A percentile compares a stretch with the other conserved stretches of the same genome.
Evolutionary conservation across 2,329 filamentous ascomycete genomes (phyloP).

Genomic region (Harringtonia aguacate): DNA sequence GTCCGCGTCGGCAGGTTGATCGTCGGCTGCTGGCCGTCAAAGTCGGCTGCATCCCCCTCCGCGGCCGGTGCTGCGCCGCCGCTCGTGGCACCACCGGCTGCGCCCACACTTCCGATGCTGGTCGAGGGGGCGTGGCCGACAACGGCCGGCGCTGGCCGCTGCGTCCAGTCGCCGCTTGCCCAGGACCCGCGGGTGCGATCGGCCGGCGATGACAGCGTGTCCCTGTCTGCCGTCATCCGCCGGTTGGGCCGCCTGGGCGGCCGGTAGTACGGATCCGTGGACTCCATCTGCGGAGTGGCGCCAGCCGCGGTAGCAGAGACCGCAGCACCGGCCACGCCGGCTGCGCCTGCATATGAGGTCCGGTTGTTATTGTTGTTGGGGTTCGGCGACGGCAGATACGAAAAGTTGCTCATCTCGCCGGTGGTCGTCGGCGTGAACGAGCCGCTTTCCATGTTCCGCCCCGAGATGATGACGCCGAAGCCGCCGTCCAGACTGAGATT

Average conservation of each 20-base stretch:
- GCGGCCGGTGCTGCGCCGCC: constrained; percentile 11
- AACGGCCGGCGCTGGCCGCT: background rate
- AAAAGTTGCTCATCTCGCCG: constrained; percentile 56
- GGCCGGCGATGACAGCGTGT: constrained; percentile 38
- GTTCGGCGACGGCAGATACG: constrained; percentile 54
- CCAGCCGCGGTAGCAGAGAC: background rate
- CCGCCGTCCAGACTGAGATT: constrained; percentile 33
- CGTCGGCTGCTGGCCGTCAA: constrained; percentile 21
- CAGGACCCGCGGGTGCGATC: constrained; percentile 24
- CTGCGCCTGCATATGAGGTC: constrained; percentile 23
- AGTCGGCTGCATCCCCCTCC: constrained; percentile 29
- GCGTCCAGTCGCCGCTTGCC: constrained; percentile 25
- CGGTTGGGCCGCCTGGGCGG: constrained; percentile 62
- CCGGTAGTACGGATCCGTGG: constrained; percentile 76
- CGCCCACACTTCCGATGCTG: background rate
- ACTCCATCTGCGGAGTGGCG: constrained; percentile 29
- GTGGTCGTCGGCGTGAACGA: constrained; percentile 65
- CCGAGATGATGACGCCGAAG: constrained; percentile 30
- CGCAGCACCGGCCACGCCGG: background rate
- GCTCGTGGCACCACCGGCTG: background rate
- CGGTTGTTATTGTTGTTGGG: constrained; percentile 31
- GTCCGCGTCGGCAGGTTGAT: constrained; percentile 47
- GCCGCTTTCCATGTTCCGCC: constrained; percentile 41
- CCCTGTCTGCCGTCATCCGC: constrained; percentile 22
- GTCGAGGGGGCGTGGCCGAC: too few species aligned